A percentile compares a stretch with the other conserved stretches of the same genome.
phyloP scores from a whole-genome alignment of 2,329 filamentous ascomycete species.

The Fusarium nematophilum region DNA sequence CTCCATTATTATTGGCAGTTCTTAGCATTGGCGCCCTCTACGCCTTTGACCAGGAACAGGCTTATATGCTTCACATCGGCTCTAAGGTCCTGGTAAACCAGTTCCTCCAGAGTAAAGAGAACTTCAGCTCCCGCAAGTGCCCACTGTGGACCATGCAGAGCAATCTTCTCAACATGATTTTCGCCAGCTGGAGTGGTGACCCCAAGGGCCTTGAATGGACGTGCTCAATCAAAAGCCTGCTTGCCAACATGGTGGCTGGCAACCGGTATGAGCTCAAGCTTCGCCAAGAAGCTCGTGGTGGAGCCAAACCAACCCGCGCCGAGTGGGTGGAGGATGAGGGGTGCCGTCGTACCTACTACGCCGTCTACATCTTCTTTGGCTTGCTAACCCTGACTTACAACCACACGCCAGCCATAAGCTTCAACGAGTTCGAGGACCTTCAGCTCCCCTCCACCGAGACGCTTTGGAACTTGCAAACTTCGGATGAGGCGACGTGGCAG shows the following conservation, averaged over 20 bases:
- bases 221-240: conserved; percentile 96
- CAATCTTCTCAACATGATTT: conserved; percentile 97
- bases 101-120: conserved; percentile 97
- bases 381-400: conserved; percentile 96
- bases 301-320: conserved; percentile 77
- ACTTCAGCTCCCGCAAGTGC: conserved; percentile 97
- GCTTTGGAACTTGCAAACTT: conserved; percentile 87
- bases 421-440: conserved; percentile 96
- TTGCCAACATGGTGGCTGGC: conserved; percentile 98
- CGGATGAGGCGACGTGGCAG: conserved; percentile 85
- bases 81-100: conserved; percentile 98
- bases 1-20: conserved; percentile 87
- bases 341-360: conserved; percentile 95
- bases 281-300: conserved; percentile 87
- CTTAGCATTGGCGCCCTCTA: conserved; percentile 96
- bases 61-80: conserved; percentile 96
- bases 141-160: conserved; percentile 99
- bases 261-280: conserved; percentile 97
- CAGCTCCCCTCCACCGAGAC: conserved; percentile 94
- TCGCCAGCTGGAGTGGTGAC: conserved; percentile 98
- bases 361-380: conserved; percentile 99
- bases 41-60: conserved; percentile 96
- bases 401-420: conserved; percentile 96
- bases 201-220: conserved; percentile 98
- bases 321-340: conserved; percentile 99